These are phyloP conservation scores for Hericium coralloides DNA, from an alignment of 768 basidiomycete species.

Conservation along the genomic window DNA sequence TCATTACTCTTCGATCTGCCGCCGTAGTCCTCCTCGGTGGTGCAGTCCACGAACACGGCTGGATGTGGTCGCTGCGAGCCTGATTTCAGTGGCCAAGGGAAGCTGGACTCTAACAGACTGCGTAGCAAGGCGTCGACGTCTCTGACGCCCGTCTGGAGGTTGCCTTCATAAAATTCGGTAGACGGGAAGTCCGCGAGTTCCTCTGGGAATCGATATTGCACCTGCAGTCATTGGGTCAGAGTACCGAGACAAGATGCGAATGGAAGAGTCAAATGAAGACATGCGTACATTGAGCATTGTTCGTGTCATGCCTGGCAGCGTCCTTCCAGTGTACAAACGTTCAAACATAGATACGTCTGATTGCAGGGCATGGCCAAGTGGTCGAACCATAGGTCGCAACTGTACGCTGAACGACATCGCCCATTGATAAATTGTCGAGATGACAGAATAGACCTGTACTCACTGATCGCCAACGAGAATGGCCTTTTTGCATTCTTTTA, in stretches of 20 bases:
- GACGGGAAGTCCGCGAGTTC: conserved; percentile 56
- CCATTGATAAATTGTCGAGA: not conserved
- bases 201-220: conserved; percentile 57
- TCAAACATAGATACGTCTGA: conserved; percentile 58
- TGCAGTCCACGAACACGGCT: conserved; percentile 50
- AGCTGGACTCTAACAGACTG: conserved; percentile 31
- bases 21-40: conserved; percentile 47
- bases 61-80: conserved; percentile 30
- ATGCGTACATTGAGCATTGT: conserved; percentile 50
- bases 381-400: conserved; percentile 53
- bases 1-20: conserved; percentile 53
- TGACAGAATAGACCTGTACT: conserved; percentile 18
- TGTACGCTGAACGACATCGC: conserved; percentile 40
- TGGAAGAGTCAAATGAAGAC: not conserved
- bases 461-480: conserved; percentile 67
- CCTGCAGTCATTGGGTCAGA: conserved; percentile 21
- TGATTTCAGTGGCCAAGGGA: conserved; percentile 48
- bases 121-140: conserved; percentile 15
- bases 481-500: conserved; percentile 49
- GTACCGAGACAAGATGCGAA: not conserved
- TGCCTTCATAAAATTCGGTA: conserved; percentile 49
- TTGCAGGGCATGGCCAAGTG: conserved; percentile 46
- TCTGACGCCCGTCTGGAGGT: conserved; percentile 37
- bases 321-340: conserved; percentile 38
- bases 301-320: conserved; percentile 31